Conservation (phyloP, 805 yeast genomes). For the Candida xiaguanensis region DNA sequence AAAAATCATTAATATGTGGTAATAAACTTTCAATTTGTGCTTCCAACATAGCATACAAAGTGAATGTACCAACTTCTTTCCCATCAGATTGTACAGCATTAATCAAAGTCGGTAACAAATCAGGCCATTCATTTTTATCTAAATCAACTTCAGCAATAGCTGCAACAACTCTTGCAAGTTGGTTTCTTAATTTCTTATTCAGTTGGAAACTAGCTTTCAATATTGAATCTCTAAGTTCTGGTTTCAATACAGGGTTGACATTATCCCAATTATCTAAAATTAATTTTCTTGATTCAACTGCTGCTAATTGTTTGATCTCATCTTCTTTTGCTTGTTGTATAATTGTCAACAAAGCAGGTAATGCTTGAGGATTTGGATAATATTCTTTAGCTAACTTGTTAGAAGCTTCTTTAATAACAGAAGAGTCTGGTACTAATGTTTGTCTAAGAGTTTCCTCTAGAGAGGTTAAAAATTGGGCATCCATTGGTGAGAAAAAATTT, state of each 20-base stretch:
- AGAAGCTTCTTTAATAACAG: slow-evolving; percentile 80
- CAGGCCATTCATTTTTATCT: slow-evolving; percentile 64
- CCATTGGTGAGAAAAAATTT: slow-evolving; percentile 42
- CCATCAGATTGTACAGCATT: slow-evolving; percentile 51
- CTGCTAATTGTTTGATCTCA: slow-evolving; percentile 85
- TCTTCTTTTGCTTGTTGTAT: slow-evolving; percentile 66
- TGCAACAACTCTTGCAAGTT: slow-evolving; percentile 84
- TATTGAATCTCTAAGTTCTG: slow-evolving; percentile 63
- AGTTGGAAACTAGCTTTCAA: slow-evolving; percentile 69
- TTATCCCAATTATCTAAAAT: slow-evolving; percentile 67
- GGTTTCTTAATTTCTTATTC: slow-evolving; percentile 72
- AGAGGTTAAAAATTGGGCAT: slow-evolving; percentile 61
- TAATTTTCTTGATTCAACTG: slow-evolving; percentile 91
- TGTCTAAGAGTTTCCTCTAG: slow-evolving; percentile 77
- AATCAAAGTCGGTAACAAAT: slow-evolving; percentile 67
- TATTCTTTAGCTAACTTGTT: slow-evolving; percentile 67
- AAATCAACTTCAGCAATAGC: slow-evolving; percentile 79
- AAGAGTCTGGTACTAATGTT: slow-evolving; percentile 77
- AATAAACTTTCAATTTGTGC: slow-evolving; percentile 56
- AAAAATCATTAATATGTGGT: slow-evolving; percentile 60
- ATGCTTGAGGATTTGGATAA: slow-evolving; percentile 64
- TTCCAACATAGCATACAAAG: slow-evolving; percentile 75
- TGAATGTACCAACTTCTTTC: slow-evolving; percentile 81
- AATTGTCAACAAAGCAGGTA: slow-evolving; percentile 81
- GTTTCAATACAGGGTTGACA: slow-evolving; percentile 47